A percentile compares a stretch with the other conserved stretches of the same genome.
These are phyloP conservation scores for Globisporangium polare DNA, from an alignment of 352 stramenopile species.

Conservation along the genomic window DNA sequence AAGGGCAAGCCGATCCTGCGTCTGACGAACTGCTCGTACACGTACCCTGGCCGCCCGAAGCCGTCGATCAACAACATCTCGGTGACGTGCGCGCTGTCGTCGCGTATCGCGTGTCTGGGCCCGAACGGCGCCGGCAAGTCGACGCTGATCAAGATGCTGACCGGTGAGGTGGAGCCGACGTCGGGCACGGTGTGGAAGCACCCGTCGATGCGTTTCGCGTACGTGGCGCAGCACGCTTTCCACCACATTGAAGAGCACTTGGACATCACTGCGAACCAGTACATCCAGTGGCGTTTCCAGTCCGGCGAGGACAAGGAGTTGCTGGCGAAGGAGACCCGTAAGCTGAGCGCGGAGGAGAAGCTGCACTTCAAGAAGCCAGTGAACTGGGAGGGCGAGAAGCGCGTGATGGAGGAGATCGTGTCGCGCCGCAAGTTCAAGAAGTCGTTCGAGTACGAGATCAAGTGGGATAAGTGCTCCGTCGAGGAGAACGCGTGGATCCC, in stretches of 20 bases:
- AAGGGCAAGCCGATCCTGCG: conserved; percentile 89
- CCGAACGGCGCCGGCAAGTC: conserved; percentile 95
- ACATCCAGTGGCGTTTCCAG: conserved; percentile 98
- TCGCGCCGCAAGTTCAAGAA: conserved; percentile 94
- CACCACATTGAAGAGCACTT: conserved; percentile 97
- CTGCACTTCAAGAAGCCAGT: conserved; percentile 92
- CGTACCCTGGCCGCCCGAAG: conserved; percentile 75
- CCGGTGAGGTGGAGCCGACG: conserved; percentile 76
- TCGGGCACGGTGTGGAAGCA: conserved; percentile 80
- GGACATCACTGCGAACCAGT: conserved; percentile 93
- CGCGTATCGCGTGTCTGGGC: conserved; percentile 77
- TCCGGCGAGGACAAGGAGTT: conserved; percentile 87
- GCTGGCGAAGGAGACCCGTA: conserved; percentile 91
- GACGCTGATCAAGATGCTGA: conserved; percentile 95
- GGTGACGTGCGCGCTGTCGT: conserved; percentile 75
- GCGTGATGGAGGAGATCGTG: conserved; percentile 87
- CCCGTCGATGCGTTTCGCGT: conserved; percentile 90
- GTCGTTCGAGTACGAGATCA: conserved; percentile 96
- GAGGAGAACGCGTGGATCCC: conserved; percentile 95
- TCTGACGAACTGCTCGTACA: conserved; percentile 83
- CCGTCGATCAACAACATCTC: conserved; percentile 83
- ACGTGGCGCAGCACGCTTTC: conserved; percentile 97
- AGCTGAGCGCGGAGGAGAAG: conserved; percentile 92
- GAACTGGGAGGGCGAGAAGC: conserved; percentile 92
- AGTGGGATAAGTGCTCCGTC: conserved; percentile 93